Evolutionary conservation across 768 basidiomycete species (phyloP), one percentile per base, ranked within the genome.

Genomic region (Stropharia rugosoannulata): DNA sequence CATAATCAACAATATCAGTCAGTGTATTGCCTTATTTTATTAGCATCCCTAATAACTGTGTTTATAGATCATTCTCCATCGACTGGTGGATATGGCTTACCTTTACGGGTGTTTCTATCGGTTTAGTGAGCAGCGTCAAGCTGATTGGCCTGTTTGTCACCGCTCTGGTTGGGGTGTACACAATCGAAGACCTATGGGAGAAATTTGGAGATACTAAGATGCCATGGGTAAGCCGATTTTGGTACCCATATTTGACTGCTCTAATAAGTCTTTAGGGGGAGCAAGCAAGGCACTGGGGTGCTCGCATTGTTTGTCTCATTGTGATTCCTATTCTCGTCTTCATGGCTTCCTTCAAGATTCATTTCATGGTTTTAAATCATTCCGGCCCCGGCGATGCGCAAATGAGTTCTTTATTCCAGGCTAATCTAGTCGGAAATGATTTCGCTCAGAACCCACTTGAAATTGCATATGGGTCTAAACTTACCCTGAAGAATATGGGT

Each of bases 341-440:
- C 76, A 90, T 95, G 84, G 73, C 85, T 15, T 90, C 85, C 18
- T 99, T 99, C 86, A 97, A 98, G 72, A 77, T 97, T 16, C 97
- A 99, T 70, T 99, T 99, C 76, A 68, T 98, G 69, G 81, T 99
- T 59, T 77, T 99, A 49, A 95, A 92, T 68, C 93, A 94, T 60
- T 89, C 93, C 12, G 96, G 96, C 38, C 93, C 97, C 18, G 97
- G 96, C 13, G 96, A 99, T 67, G 90, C 96, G 1, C 96, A 98
- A 69, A 99, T 99, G 96, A 93, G 90, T 68, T 97, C 94, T 7
- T 79, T 98, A 16, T 99, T 99, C 83, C 97, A 99, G 70, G 96
- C 97, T 22, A 93, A 97, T 63, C 81, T 99, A 2, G 80, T 83
- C 35, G 97, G 97, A 13, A 99, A 98, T 66, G 93, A 97, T 67